phyloP scores from a whole-genome alignment of 129 eudicot genomes.

The Flaveria sonorensis region DNA sequence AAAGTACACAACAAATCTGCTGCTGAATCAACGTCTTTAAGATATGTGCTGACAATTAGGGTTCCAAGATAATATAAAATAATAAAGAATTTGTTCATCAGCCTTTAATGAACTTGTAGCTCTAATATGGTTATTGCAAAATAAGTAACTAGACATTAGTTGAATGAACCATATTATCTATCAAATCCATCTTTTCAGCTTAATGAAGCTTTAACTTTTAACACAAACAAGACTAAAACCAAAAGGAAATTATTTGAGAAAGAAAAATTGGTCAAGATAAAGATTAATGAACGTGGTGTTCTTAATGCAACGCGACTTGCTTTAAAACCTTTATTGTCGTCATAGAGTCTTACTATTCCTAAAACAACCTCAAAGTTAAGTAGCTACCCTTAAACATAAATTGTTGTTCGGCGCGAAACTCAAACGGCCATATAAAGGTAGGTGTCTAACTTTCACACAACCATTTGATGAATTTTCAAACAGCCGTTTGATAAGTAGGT shows the following conservation, averaged over 20 bases:
- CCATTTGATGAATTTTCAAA: too few species aligned
- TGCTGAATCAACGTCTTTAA: conserved; percentile 15
- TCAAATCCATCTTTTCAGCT: background rate
- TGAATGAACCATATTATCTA: background rate
- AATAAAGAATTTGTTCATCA: conserved; percentile 6
- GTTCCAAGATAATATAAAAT: conserved; percentile 35
- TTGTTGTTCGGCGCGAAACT: too few species aligned
- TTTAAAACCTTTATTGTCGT: background rate
- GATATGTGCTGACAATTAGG: conserved; percentile 33
- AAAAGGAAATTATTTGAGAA: background rate
- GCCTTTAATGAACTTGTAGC: conserved; percentile 19
- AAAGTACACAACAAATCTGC: conserved; percentile 24
- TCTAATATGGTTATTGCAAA: conserved; percentile 30
- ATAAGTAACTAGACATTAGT: background rate
- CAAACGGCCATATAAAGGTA: too few species aligned
- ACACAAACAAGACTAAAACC: background rate
- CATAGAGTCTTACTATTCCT: background rate
- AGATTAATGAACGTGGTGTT: background rate
- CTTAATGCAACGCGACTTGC: background rate
- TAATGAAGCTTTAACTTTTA: too few species aligned
- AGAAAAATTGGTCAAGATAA: background rate
- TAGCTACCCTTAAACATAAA: too few species aligned
- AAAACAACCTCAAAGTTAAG: too few species aligned
- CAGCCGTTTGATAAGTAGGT: too few species aligned
- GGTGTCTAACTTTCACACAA: too few species aligned